Evolutionary conservation across 2,329 filamentous ascomycete genomes (phyloP), one percentile per base, ranked within the genome.

Genomic region (Hysterium pulicare): DNA sequence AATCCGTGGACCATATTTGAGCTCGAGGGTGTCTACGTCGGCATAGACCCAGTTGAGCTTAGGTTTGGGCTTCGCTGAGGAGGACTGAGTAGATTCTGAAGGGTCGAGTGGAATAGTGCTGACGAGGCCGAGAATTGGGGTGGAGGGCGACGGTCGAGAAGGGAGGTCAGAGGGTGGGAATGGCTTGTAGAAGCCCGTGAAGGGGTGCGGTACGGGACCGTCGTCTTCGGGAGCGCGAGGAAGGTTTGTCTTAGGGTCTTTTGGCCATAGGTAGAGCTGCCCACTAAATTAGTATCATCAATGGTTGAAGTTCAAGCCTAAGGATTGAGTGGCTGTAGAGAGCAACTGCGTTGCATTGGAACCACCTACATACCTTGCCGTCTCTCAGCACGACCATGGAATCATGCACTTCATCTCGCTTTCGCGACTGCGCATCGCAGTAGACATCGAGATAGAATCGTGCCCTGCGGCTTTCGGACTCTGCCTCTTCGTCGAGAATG

Each of bases 41-140:
- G 78, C 75, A 52, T 82, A 86, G 16, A 86, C 73, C 83, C 83
- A 86, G 48, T 84, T 84, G 40, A 86, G 62, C 59, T 82, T 77
- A 0, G 82, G 82, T 26, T 62, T 62, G 24, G 24, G 13, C 19
- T 32, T 47, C 7, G 33, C 44, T n/a, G 44, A 40, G 2, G 48
- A 46, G 3, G 52, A 45, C 2, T 41, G 41, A 1, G 53, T 54
- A 11, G 40, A 42, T 20, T 40, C 21, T 13, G 45, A 33, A 23
- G 78, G 75, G 42, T 68, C 57, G 10, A 61, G 53, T 6, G 66
- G 66, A 5, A 76, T 66, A 3, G 71, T 76, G 45, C 66, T 73
- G n/a, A 77, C 74, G 17, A 77, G 62, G 1, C 74, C 74, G 8
- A 73, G 59, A 20, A 72, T 63, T 10, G 67, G 66, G 1, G 62